Evolutionary conservation across 2,329 filamentous ascomycete genomes (phyloP).

Genomic region (Calonectria crousiana): DNA sequence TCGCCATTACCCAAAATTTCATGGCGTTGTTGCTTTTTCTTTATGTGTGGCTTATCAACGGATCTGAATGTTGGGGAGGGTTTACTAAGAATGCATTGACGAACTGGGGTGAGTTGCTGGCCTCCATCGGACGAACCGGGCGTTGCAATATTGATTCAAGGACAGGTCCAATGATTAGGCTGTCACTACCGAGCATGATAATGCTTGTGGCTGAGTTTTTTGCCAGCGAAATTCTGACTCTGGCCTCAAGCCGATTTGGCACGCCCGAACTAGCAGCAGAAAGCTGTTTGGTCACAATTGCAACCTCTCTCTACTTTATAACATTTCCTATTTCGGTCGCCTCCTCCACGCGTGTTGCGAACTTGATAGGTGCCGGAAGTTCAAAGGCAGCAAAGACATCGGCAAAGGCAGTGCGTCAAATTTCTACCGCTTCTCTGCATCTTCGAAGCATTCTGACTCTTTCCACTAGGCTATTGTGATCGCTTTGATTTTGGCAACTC

Average conservation of each 20-base stretch:
- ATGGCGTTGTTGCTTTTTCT: conserved; percentile 81
- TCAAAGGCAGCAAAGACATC: conserved; percentile 83
- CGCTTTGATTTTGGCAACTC: conserved; percentile 78
- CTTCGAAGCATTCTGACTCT: neutral
- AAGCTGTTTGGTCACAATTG: conserved; percentile 83
- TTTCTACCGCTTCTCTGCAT: conserved; percentile 37
- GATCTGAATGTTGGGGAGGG: conserved; percentile 85
- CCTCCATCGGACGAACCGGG: neutral
- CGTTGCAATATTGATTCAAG: neutral
- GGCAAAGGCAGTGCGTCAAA: conserved; percentile 73
- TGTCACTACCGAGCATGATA: conserved; percentile 88
- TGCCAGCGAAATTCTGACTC: conserved; percentile 90
- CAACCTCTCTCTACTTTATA: conserved; percentile 87
- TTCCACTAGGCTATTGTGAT: conserved; percentile 60
- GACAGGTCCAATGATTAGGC: conserved; percentile 74
- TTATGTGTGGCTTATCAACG: conserved; percentile 81
- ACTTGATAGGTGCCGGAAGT: conserved; percentile 88
- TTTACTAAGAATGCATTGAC: conserved; percentile 76
- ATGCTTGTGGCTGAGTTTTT: conserved; percentile 96
- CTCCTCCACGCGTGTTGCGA: conserved; percentile 88
- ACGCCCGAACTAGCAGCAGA: conserved; percentile 87
- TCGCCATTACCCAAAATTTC: conserved; percentile 81
- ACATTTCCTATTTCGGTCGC: conserved; percentile 93
- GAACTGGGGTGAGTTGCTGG: conserved; percentile 72
- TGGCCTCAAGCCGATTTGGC: conserved; percentile 83